Base-by-base conservation (phyloP, 805 yeast genomes). In the Priceomyces fermenticarens region DNA sequence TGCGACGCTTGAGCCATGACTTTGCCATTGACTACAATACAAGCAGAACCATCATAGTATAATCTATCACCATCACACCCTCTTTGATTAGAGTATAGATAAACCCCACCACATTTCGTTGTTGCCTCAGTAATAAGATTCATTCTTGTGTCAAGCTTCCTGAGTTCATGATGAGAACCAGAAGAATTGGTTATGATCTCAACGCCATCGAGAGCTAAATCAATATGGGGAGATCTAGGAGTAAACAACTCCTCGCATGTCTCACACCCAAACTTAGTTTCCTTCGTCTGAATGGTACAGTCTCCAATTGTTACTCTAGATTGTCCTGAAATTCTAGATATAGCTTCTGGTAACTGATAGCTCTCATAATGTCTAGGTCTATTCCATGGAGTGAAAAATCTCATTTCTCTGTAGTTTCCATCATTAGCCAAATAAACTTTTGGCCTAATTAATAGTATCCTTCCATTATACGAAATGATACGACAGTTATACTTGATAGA, bases 21-120 rank as follows among this genome's bases (percentile, higher is more conserved):
- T 46, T 81, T 67, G 28, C 99, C 99, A 59, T 95, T 93, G 35
- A 90, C 87, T 5, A 89, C 88, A 58, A 95, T 93, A 54, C 88
- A 70, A 0, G 99, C 97, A 69, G 97, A 88, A 0, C 99, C 99
- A 61, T 93, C 99, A 58, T 93, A 93, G 63, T 93, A 93, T 33
- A 93, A 67, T 43, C 99, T 75, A 58, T 95, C 99, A 52, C 99
- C 99, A 60, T 93, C 99, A 62, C 99, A 93, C 2, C 99, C 99
- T 49, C 85, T 82, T 65, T 95, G 99, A 64, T 93, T 93, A 12
- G 98, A 78, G 54, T 93, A 93, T 36, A 93, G 68, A 54, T 93
- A 93, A 20, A 93, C 80, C 28, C 99, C 99, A 39, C 99, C 99
- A 58, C 97, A 90, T 63, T 93, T 89, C 40, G 88, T 78, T 2